Evolutionary conservation across 2,329 filamentous ascomycete species (phyloP).

Genomic region (Cryoendolithus antarcticus): DNA sequence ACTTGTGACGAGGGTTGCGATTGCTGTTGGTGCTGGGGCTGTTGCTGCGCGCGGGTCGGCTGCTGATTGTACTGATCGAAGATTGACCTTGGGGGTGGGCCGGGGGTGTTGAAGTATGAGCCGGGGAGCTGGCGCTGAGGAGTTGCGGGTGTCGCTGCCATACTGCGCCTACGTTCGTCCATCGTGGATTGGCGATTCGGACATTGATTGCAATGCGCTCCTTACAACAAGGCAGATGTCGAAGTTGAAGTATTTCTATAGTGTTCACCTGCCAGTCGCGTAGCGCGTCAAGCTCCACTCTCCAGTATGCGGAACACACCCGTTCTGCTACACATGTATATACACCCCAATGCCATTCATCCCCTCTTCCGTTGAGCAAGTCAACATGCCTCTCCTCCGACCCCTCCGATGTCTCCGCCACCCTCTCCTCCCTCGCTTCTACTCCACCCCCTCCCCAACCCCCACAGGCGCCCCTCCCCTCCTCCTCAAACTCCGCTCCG

Average conservation of each 20-base stretch:
- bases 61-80: conserved; percentile 20
- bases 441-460: conserved; percentile 11
- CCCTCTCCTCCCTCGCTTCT: background rate
- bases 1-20: conserved; percentile 1
- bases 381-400: too few species aligned
- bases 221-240: too few species aligned
- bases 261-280: background rate
- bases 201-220: too few species aligned
- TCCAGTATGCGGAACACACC: background rate
- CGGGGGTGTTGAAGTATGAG: conserved; percentile 65
- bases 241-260: background rate
- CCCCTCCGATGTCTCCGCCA: too few species aligned
- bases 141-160: conserved; percentile 29
- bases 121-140: conserved; percentile 63
- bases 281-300: background rate
- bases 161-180: too few species aligned
- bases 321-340: background rate
- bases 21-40: conserved; percentile 8
- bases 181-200: too few species aligned
- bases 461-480: conserved; percentile 15
- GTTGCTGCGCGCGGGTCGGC: conserved; percentile 15
- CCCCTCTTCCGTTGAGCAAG: background rate
- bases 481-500: conserved; percentile 32
- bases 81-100: conserved; percentile 28
- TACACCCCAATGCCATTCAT: background rate